These are phyloP conservation scores for Neurospora sp. DNA, from an alignment of 495 filamentous ascomycete species.

Conservation along the genomic window DNA sequence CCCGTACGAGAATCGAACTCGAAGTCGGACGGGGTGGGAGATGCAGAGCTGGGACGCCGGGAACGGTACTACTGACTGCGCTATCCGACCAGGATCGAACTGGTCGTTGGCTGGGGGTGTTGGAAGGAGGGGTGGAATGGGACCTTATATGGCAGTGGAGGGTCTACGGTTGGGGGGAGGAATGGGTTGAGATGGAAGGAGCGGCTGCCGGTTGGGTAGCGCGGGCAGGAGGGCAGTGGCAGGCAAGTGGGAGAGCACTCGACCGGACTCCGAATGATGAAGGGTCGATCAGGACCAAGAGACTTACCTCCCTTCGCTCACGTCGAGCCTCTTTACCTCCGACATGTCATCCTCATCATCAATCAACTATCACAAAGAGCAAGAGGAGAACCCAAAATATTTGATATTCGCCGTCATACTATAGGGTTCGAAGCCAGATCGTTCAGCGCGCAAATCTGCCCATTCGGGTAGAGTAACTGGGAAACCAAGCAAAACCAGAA, in stretches of 20 bases:
- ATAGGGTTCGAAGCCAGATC: background rate
- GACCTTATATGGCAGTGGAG: too few relatives aligned
- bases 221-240: too few relatives aligned
- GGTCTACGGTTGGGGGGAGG: too few relatives aligned
- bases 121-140: background rate
- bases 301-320: too few relatives aligned
- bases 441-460: background rate
- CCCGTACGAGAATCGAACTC: background rate
- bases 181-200: background rate
- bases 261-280: too few relatives aligned
- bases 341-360: background rate
- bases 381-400: background rate
- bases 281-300: too few relatives aligned
- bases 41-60: background rate
- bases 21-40: background rate
- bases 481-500: background rate
- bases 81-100: background rate
- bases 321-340: too few relatives aligned
- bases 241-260: too few relatives aligned
- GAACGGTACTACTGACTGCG: background rate
- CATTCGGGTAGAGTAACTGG: background rate
- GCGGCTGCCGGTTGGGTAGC: too few relatives aligned
- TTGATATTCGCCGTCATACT: background rate
- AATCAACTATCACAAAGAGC: background rate
- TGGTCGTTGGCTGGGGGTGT: background rate